Percentiles rank a stretch among this genome's conserved stretches.
phyloP scores from a whole-genome alignment of 2,329 filamentous ascomycete species.

The Microsporum ferrugineum region DNA sequence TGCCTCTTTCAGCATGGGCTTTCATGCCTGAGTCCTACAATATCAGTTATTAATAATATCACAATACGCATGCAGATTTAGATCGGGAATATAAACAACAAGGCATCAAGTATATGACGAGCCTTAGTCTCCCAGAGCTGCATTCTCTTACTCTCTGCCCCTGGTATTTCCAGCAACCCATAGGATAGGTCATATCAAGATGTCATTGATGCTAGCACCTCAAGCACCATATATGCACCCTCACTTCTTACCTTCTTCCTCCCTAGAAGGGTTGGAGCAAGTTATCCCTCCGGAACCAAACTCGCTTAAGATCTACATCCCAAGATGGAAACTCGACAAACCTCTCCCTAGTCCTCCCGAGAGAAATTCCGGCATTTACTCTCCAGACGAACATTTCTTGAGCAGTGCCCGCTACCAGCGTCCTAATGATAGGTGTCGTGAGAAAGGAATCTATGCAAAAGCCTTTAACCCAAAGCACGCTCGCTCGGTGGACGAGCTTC shows the following conservation, averaged over 20 bases:
- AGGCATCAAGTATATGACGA: not conserved
- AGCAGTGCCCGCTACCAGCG: not conserved
- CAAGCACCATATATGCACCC: not conserved
- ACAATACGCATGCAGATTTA: not conserved
- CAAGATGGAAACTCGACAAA: constrained; percentile 5
- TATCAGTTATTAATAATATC: not conserved
- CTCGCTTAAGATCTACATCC: not conserved
- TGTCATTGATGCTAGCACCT: not conserved
- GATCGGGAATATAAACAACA: not conserved
- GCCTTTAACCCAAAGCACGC: not conserved
- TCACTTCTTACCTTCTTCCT: not conserved
- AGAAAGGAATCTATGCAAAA: not conserved
- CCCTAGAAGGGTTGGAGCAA: constrained; percentile 5
- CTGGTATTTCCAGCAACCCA: not conserved
- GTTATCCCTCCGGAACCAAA: not conserved
- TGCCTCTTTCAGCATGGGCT: not conserved
- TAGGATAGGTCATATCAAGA: not conserved
- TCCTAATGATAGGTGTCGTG: not conserved
- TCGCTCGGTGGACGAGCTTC: not conserved
- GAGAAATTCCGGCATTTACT: not conserved
- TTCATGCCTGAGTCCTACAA: constrained; percentile 1
- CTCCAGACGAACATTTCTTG: not conserved
- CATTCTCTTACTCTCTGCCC: not conserved
- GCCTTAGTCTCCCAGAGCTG: not conserved
- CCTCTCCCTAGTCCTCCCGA: constrained; percentile 1